Evolutionary conservation across 768 basidiomycete species (phyloP), one percentile per base, ranked within the genome.

Genomic region (Mrakia blollopis): DNA sequence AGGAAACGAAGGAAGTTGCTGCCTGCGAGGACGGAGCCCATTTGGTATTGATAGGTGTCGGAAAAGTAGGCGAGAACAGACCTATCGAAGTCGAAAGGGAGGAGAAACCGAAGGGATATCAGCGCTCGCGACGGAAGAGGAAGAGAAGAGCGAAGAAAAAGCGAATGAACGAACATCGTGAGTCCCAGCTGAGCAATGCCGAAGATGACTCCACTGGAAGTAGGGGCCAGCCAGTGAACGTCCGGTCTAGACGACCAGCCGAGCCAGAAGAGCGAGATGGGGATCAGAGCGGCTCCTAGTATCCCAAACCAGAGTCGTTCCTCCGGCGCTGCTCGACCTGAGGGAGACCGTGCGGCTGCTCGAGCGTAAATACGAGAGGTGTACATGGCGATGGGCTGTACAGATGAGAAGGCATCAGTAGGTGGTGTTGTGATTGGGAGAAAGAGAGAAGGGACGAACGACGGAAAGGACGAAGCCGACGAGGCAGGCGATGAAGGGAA

Each of bases 1-100:
- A 23, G 25, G 62, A 77, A 77, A 1, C 76, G 44, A 54, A 77
- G 72, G 62, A 72, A 73, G 62, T 77, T 77, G 47, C 28, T 35
- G 14, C 76, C 76, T 1, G 76, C 76, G n/a, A 77, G 76, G 41
- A 77, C 76, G 3, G 71, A 72, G 8, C 76, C 76, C 62, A 77
- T 68, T n/a, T 37, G 61, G 25, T 52, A 65, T 21, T 35, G 37
- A 65, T 77, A 77, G 7, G 52, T 30, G 35, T 72, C 76, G 11
- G 44, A 52, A 30, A 77, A 77, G 76, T 65, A 77, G 11, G 71
- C 60, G 28, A 76, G 69, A 4, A 76, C 75, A 9, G 50, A 47
- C 37, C 70, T 69, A 44, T 44, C 44, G 44, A 44, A 14, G n/a
- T n/a, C 28, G n/a, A 37, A 39, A 32, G 30, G 28, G n/a, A 69